These are phyloP conservation scores for Fusarium sp. DNA, from an alignment of 2,329 filamentous ascomycete genomes.

Conservation along the genomic window DNA sequence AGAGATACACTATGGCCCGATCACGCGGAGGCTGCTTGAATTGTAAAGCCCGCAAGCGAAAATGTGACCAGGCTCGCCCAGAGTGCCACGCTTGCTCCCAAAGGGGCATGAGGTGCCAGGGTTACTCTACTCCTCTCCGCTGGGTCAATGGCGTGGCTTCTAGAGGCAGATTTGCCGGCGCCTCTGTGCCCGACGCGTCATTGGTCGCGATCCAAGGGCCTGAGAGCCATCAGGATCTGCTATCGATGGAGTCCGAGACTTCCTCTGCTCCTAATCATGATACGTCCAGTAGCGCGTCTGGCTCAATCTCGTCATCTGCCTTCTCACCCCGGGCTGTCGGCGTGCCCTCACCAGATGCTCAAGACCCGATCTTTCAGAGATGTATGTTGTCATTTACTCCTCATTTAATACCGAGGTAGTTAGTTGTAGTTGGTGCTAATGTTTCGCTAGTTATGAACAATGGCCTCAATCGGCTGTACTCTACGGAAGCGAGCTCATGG, in stretches of 20 bases:
- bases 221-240: background rate
- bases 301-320: background rate
- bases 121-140: constrained; percentile 38
- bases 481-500: constrained; percentile 40
- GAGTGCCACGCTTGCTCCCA: constrained; percentile 36
- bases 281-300: constrained; percentile 21
- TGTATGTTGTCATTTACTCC: constrained; percentile 27
- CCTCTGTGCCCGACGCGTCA: constrained; percentile 29
- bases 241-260: constrained; percentile 1
- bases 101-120: constrained; percentile 38
- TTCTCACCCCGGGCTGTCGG: constrained; percentile 18
- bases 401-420: constrained; percentile 1
- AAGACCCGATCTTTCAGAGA: constrained; percentile 36
- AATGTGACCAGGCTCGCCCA: constrained; percentile 42
- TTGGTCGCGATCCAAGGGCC: background rate
- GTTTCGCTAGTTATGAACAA: constrained; percentile 29
- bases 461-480: constrained; percentile 38
- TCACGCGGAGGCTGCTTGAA: constrained; percentile 44
- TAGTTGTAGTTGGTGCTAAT: constrained; percentile 4
- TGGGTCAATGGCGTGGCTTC: constrained; percentile 45
- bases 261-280: constrained; percentile 10
- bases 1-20: constrained; percentile 28
- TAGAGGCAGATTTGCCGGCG: constrained; percentile 42
- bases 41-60: constrained; percentile 43
- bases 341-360: constrained; percentile 1